These are phyloP conservation scores for Ceratocystis albifundus DNA, from an alignment of 2,329 filamentous ascomycete species.

Conservation along the genomic window DNA sequence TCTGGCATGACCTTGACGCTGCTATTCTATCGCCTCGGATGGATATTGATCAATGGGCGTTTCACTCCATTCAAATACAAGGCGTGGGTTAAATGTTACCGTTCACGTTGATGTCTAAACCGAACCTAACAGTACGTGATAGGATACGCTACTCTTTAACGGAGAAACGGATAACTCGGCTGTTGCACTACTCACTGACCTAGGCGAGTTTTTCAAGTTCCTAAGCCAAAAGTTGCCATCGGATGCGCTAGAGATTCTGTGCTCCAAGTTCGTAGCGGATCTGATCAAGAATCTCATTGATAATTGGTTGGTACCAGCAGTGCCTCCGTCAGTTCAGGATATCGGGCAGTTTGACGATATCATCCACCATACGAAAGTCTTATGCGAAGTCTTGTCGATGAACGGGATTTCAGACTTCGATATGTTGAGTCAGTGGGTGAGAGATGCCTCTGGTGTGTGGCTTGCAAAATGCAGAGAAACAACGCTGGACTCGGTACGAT, in stretches of 20 bases:
- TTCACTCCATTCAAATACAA: slow-evolving; percentile 35
- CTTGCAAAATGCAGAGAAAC: slow-evolving; percentile 70
- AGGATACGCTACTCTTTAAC: slow-evolving; percentile 37
- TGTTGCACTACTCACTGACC: slow-evolving; percentile 42
- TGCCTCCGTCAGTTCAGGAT: slow-evolving; percentile 62
- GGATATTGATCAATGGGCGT: slow-evolving; percentile 30
- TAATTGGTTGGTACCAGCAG: slow-evolving; percentile 61
- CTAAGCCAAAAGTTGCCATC: slow-evolving; percentile 42
- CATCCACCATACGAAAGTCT: slow-evolving; percentile 50
- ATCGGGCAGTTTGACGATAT: slow-evolving; percentile 60
- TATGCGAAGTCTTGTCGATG: slow-evolving; percentile 52
- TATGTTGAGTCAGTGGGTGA: slow-evolving; percentile 66
- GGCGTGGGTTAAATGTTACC: slow-evolving; percentile 30
- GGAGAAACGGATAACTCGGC: slow-evolving; percentile 38
- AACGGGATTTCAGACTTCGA: slow-evolving; percentile 51
- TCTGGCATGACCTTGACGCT: slow-evolving; percentile 54
- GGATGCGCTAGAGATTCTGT: slow-evolving; percentile 49
- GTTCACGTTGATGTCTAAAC: not conserved
- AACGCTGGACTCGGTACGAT: slow-evolving; percentile 63
- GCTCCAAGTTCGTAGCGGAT: slow-evolving; percentile 56
- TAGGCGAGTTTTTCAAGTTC: slow-evolving; percentile 42
- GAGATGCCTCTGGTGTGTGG: slow-evolving; percentile 72
- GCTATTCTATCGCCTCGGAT: slow-evolving; percentile 51
- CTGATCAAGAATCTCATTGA: slow-evolving; percentile 57
- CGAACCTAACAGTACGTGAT: slow-evolving; percentile 24